Conservation (phyloP, 1,139 yeast genomes). For the Suhomyces panamericanus region DNA sequence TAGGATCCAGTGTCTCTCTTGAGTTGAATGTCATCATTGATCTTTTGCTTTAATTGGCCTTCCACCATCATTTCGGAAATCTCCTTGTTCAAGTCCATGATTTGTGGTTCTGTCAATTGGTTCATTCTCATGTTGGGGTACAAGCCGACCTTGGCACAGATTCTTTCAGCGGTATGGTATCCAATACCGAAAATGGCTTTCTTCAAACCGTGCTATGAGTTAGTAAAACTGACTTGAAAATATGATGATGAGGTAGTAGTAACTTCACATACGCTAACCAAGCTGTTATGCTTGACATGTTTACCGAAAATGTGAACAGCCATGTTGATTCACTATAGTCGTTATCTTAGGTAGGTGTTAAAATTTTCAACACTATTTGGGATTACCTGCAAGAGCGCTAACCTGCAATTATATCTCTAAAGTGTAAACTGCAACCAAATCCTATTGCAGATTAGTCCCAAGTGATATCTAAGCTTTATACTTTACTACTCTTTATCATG, state of each 20-base stretch:
- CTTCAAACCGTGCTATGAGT: conserved; percentile 55
- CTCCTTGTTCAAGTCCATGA: conserved; percentile 84
- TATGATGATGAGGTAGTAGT: too few species aligned
- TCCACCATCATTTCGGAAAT: conserved; percentile 81
- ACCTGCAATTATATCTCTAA: neutral
- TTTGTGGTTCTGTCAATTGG: conserved; percentile 84
- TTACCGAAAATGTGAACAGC: conserved; percentile 77
- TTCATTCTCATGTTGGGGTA: conserved; percentile 95
- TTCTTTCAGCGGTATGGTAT: conserved; percentile 62
- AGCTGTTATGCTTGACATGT: conserved; percentile 56
- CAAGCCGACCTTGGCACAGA: conserved; percentile 86
- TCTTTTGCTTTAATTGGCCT: conserved; percentile 76
- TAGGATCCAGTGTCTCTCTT: conserved; percentile 84
- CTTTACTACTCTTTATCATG: conserved; percentile 1
- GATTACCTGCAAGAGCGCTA: too few species aligned
- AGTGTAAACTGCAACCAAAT: neutral
- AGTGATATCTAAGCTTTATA: too few species aligned
- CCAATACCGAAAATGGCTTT: conserved; percentile 88
- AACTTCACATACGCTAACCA: conserved; percentile 40
- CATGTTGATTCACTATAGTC: conserved; percentile 37
- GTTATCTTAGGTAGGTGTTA: neutral
- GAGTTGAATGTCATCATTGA: conserved; percentile 74
- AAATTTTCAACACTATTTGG: conserved; percentile 1
- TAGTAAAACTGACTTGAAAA: conserved; percentile 7
- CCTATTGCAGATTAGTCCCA: neutral